phyloP scores from a whole-genome alignment of 2,329 filamentous ascomycete species.

The Graphilbum ipis-grandicollis region DNA sequence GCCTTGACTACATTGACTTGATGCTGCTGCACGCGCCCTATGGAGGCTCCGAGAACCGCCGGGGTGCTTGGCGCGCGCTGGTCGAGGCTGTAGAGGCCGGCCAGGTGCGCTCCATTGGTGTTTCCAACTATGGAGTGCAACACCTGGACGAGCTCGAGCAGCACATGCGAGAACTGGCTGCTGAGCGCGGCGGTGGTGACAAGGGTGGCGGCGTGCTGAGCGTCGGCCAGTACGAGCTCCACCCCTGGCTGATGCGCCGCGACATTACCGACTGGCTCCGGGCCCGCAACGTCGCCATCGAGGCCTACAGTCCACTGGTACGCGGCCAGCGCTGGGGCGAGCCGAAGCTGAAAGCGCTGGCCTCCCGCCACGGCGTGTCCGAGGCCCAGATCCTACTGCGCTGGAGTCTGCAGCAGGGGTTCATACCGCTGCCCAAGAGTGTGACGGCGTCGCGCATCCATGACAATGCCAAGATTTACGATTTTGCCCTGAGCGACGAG shows the following conservation, averaged over 20 bases:
- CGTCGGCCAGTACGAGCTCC: conserved; percentile 78
- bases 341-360: conserved; percentile 42
- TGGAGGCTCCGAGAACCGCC: conserved; percentile 35
- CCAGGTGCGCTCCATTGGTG: conserved; percentile 41
- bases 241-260: conserved; percentile 68
- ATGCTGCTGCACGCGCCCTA: conserved; percentile 46
- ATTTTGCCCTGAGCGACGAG: conserved; percentile 39
- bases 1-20: conserved; percentile 50
- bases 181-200: conserved; percentile 42
- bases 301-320: conserved; percentile 46
- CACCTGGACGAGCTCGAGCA: conserved; percentile 48
- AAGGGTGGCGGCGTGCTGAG: conserved; percentile 58
- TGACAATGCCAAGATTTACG: conserved; percentile 44
- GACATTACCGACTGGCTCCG: conserved; percentile 69
- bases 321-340: conserved; percentile 57
- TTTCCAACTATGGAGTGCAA: conserved; percentile 49
- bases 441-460: conserved; percentile 39
- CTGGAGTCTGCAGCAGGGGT: conserved; percentile 68
- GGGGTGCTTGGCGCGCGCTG: conserved; percentile 43
- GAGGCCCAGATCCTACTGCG: conserved; percentile 64
- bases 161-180: too few species aligned
- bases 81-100: conserved; percentile 46
- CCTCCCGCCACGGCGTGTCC: conserved; percentile 55
- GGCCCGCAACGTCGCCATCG: conserved; percentile 41
- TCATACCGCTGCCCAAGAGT: conserved; percentile 47